These are phyloP conservation scores for Salix purpurea DNA, from an alignment of 345 rosid species.

Conservation along the genomic window DNA sequence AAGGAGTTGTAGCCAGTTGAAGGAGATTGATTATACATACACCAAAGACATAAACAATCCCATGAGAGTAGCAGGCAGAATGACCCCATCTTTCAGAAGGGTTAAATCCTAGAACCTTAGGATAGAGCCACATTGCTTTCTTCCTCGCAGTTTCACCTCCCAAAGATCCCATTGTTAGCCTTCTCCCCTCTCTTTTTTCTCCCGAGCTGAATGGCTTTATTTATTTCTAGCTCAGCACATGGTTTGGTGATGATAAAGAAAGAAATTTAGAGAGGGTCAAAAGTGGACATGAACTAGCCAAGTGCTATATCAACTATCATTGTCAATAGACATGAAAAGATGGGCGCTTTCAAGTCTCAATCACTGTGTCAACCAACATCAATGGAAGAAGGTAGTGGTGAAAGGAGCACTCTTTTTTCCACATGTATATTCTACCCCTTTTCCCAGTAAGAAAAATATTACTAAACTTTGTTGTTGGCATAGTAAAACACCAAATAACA, in stretches of 20 bases:
- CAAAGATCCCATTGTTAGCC: constrained; percentile 38
- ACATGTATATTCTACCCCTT: neutral
- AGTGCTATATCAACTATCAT: constrained; percentile 64
- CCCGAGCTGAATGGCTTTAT: neutral
- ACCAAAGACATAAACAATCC: constrained; percentile 61
- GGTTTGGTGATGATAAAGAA: constrained; percentile 28
- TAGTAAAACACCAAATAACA: neutral
- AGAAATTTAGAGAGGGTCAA: constrained; percentile 27
- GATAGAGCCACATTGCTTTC: constrained; percentile 71
- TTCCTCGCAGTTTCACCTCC: constrained; percentile 39
- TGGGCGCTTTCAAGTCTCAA: constrained; percentile 75
- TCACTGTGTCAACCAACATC: constrained; percentile 65
- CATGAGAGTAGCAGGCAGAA: constrained; percentile 62
- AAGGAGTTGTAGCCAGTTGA: neutral
- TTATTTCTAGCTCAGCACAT: constrained; percentile 7
- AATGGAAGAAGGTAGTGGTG: constrained; percentile 28
- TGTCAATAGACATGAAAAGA: constrained; percentile 78
- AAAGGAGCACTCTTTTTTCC: constrained; percentile 17
- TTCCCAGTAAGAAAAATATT: neutral
- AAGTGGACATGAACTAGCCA: constrained; percentile 45
- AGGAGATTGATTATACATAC: constrained; percentile 24
- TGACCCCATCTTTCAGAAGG: constrained; percentile 88
- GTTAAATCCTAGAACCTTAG: constrained; percentile 47
- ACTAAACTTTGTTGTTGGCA: neutral
- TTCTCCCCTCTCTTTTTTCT: neutral